Conservation (phyloP, 495 filamentous ascomycete species). For the Aspergillus hancockii region DNA sequence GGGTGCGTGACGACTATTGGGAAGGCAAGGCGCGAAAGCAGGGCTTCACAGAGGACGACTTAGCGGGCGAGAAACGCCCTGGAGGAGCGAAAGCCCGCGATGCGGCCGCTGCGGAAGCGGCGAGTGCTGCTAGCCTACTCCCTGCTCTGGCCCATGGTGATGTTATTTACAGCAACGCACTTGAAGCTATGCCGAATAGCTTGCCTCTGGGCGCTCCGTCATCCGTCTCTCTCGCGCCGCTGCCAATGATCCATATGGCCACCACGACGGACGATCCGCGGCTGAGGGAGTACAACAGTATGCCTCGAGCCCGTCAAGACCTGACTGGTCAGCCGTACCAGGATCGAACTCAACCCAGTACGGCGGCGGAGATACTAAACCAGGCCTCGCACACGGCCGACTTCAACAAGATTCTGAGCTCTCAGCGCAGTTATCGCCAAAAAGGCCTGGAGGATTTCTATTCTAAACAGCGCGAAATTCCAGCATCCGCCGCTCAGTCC, state of each 20-base stretch:
- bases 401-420: conserved; percentile 79
- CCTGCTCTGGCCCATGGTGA: conserved; percentile 63
- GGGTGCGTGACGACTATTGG: conserved; percentile 98
- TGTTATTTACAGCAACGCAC: conserved; percentile 78
- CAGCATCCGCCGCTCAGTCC: conserved; percentile 52
- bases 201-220: conserved; percentile 67
- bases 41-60: conserved; percentile 96
- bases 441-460: conserved; percentile 78
- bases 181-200: conserved; percentile 67
- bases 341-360: conserved; percentile 78
- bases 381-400: conserved; percentile 88
- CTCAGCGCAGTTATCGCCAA: conserved; percentile 70
- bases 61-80: conserved; percentile 94
- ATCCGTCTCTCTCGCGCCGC: conserved; percentile 63
- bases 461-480: conserved; percentile 73
- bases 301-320: conserved; percentile 86
- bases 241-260: conserved; percentile 82
- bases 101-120: conserved; percentile 53
- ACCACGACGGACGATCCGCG: conserved; percentile 77
- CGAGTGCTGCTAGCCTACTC: conserved; percentile 47
- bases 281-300: conserved; percentile 76
- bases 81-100: conserved; percentile 88
- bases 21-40: conserved; percentile 95
- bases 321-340: conserved; percentile 86
- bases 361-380: conserved; percentile 79